Evolutionary conservation across 352 stramenopile genomes (phyloP).

Genomic region (Globisporangium middletonii): DNA sequence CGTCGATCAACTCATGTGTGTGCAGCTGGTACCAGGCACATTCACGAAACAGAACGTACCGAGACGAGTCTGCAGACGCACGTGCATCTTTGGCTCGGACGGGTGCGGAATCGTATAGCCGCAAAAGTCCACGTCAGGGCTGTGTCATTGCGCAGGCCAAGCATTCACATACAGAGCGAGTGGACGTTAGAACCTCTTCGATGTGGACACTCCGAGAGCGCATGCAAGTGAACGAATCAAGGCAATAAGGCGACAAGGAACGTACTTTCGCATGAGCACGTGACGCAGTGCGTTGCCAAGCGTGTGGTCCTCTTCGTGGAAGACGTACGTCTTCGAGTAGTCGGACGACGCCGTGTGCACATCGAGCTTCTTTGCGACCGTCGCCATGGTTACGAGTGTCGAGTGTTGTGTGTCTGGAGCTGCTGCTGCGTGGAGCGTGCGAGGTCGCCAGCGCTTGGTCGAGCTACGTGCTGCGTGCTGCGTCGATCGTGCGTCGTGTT

Average conservation of each 20-base stretch:
- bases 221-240: background rate
- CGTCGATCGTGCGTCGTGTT: too few relatives aligned
- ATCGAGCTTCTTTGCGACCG: slow-evolving; percentile 65
- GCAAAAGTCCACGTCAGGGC: slow-evolving; percentile 89
- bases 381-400: slow-evolving; percentile 12
- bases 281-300: slow-evolving; percentile 89
- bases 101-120: slow-evolving; percentile 95
- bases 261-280: slow-evolving; percentile 88
- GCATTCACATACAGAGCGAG: background rate
- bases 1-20: background rate
- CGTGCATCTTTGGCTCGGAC: slow-evolving; percentile 92
- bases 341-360: slow-evolving; percentile 74
- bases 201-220: too few relatives aligned
- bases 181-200: too few relatives aligned
- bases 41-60: slow-evolving; percentile 18
- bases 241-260: slow-evolving; percentile 7
- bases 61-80: slow-evolving; percentile 87
- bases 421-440: too few relatives aligned
- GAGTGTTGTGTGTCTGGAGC: background rate
- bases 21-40: background rate
- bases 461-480: too few relatives aligned
- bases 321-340: slow-evolving; percentile 85
- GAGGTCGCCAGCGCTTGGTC: too few relatives aligned
- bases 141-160: slow-evolving; percentile 12
- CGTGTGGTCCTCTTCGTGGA: slow-evolving; percentile 89